Evolutionary conservation across 2,329 filamentous ascomycete species (phyloP), one percentile per base, ranked within the genome.

Genomic region (Beauveria bassiana): DNA sequence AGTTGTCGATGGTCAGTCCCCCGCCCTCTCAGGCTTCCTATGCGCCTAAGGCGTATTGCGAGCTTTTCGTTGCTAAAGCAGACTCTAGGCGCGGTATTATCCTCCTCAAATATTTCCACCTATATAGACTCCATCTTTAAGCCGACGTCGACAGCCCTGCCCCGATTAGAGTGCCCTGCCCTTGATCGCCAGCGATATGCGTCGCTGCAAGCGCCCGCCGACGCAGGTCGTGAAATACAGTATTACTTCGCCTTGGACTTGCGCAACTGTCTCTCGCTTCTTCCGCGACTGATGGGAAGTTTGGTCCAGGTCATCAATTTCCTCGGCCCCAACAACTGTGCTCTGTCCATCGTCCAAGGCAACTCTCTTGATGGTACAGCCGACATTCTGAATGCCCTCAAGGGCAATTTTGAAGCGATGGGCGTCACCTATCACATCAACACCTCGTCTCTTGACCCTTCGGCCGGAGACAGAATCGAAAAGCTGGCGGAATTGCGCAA

Each of bases 201-300:
- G 1, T 43, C 66, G 22, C 65, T 73, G 0, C 61, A 63, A 34
- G 22, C 47, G 16, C 0, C 52, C 18, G 3, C 38, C 40, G 24
- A 38, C 47, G 18, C 38, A 7, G 38, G 53, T 14, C 28, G 59
- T 20, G 63, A 64, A 40, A 65, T 69, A 16, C 68, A 70, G 2
- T 83, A 79, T 67, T 81, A 80, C 68, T 83, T 86, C 62, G 81
- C 81, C 0, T 71, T 86, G 31, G 74, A 85, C 64, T 68, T 85
- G 16, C 74, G 78, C 40, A 68, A 84, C 61, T 74, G 74, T 57
- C 65, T 74, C 2, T 51, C 68, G 0, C 65, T 84, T 3, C 75
- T 85, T 7, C 78, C 81, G 0, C 77, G 79, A 1, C 72, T 85
- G 1, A 66, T 86, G 12, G 78, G 81, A 1, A 80, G 78, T 31